Base-by-base conservation (phyloP, 1,284 basidiomycete genomes). In the Singerocomus rubriflavus region DNA sequence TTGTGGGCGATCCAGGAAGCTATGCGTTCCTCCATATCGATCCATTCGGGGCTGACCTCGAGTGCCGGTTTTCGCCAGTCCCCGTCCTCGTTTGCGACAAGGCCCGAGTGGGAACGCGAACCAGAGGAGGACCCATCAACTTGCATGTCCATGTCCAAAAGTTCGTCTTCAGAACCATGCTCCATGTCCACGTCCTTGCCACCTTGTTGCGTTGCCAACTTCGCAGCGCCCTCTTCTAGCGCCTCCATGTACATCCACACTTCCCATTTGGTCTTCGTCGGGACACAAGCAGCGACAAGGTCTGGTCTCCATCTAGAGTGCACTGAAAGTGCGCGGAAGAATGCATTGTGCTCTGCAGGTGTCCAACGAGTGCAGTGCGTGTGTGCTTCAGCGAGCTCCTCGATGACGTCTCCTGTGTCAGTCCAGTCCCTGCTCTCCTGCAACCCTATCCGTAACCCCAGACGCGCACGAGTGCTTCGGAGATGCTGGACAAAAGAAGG, bases 11-110 rank as follows among this genome's bases (percentile, higher is more conserved):
- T 55, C 25, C 59, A 59, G 16, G 58, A 58, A 3, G 86, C 81
- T 56, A 79, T 70, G 31, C 58, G 53, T 44, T 90, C 86, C 65
- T 93, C 90, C 51, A 71, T 69, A 21, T 66, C 61, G 27, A 88
- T 57, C 81, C 85, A 88, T 6, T 69, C 63, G 9, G 80, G 73
- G 5, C 80, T 81, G 6, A 87, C 79, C 50, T 89, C 81, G 53
- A 78, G 64, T 6, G 84, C 80, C 11, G 65, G 61, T 40, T 73
- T 65, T 41, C 71, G 53, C 21, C 43, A 5, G 13, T 37, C 39
- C 27, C 25, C 33, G 38, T 44, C 52, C 7, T 14, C 37, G 7
- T 55, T 43, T 27, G 4, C 5, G 27, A 45, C 46, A 31, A 38
- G 46, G 25, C n/a, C 38, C 6, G 53, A 52, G 30, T 16, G 21